Base-by-base conservation (phyloP, 345 rosid genomes). In the Cardamine occulta region DNA sequence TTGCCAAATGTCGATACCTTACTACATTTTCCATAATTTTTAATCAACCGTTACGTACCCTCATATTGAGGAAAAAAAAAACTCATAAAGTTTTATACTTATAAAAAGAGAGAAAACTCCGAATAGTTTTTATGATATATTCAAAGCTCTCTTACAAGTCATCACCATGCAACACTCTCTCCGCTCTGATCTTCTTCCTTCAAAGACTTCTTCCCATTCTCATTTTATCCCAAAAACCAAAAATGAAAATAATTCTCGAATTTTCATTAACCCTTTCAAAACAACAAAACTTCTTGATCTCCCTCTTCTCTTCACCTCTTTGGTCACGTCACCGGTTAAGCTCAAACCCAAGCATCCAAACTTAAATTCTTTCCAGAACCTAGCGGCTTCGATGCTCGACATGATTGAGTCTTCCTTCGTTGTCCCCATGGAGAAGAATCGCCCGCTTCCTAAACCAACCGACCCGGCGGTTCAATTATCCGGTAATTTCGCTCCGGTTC, bases 401-500 rank as follows among this genome's bases (percentile, higher is more conserved):
- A 72, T 69, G 7, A 79, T 83, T 3, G 97, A 92, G 62, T 73
- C 71, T 13, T 85, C 89, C 35, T 18, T 92, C 13, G 73, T 87
- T 32, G 66, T 87, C 1, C 89, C 83, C 2, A 77, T 71, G 76
- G 80, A 77, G 47, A 39, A 65, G 17, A 57, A 49, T 2, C 76
- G 73, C 12, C 73, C 80, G 2, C 62, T 71, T 10, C 62, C 80
- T 64, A 65, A 71, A 71, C 48, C 63, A 13, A 71, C 76, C 12
- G 76, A 77, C 13, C 80, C 80, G 0, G 12, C 55, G 1, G 75
- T 88, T 66, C 89, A 88, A 51, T 77, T 90, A 26, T 76, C 88
- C 0, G 90, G 94, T 2, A 92, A 92, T 74, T 92, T 86, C 23
- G 92, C 90, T 4, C 91, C 93, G 64, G 91, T 88, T 76, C 56